Evolutionary conservation across 345 rosid genomes (phyloP), one percentile per base, ranked within the genome.

Genomic region (Populus tremula): DNA sequence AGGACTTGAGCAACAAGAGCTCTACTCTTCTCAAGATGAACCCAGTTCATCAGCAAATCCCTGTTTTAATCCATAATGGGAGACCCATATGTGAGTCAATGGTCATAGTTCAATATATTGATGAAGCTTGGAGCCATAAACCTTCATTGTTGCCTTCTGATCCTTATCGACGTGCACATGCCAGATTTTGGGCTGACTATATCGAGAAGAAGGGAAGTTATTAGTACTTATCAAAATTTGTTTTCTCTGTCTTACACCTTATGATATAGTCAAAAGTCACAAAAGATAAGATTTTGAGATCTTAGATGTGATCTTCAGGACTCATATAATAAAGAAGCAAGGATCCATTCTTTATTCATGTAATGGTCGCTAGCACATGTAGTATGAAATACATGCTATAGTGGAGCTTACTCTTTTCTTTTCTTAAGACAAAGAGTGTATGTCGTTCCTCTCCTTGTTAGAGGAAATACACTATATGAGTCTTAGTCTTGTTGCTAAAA

Each of bases 111-210:
- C 69, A 79, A 16, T 79, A 73, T 14, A 59, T 73, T 56, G 77
- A 73, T 31, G 77, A 79, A 63, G 69, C 31, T 7, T 73, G 82
- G 82, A 67, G 12, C 49, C 21, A 67, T 31, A 67, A 25, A 16
- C 33, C 74, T 39, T 69, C 77, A 10, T 6, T 74, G 33, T 61
- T 78, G 54, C 81, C 77, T 17, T 53, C 74, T 29, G 69, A 79
- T 56, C 70, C 82, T 21, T 68, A 67, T 21, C 61, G 41, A 43
- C 35, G 69, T 54, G 50, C 82, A n/a, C 77, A 73, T 12, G 77
- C 82, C 23, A 67, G 77, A 62, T 68, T 79, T 45, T 79, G 82
- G 77, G 77, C 77, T n/a, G 82, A 79, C 68, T 67, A 50, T 3
- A 39, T 72, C 25, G 72, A 66, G 39, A 78, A 50, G 20, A 72